phyloP scores from a whole-genome alignment of 2,329 filamentous ascomycete genomes.

The Xylaria sp. region DNA sequence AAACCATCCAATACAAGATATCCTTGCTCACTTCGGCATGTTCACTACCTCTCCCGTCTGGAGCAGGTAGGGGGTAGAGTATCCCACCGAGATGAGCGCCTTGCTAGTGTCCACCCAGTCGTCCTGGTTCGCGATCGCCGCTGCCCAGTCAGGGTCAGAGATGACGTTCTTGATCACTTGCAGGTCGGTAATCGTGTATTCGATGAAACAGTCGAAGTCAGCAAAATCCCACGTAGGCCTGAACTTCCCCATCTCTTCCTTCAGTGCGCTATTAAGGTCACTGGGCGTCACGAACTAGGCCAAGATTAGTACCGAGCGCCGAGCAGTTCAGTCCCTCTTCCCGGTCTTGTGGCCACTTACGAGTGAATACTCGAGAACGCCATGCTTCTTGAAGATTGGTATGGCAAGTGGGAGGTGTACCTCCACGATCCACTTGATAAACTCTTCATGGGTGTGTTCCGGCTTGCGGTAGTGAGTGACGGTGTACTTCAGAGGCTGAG shows the following conservation, averaged over 20 bases:
- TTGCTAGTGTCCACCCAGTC: slow-evolving; percentile 46
- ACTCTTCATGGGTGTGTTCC: slow-evolving; percentile 48
- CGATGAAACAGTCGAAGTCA: slow-evolving; percentile 48
- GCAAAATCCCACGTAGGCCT: slow-evolving; percentile 39
- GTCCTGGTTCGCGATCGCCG: slow-evolving; percentile 45
- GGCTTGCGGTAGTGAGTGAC: slow-evolving; percentile 47
- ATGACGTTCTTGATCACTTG: slow-evolving; percentile 41
- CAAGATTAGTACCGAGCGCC: not conserved
- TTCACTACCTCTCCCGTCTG: slow-evolving; percentile 46
- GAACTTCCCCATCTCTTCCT: slow-evolving; percentile 35
- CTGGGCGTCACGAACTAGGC: slow-evolving; percentile 42
- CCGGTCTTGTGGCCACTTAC: slow-evolving; percentile 34
- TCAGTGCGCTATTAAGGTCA: slow-evolving; percentile 40
- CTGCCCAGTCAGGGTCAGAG: slow-evolving; percentile 45
- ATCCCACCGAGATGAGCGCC: slow-evolving; percentile 45
- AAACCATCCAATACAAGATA: not conserved
- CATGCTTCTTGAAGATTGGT: slow-evolving; percentile 46
- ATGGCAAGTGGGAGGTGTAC: slow-evolving; percentile 47
- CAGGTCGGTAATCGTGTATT: slow-evolving; percentile 44
- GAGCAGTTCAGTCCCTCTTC: not conserved
- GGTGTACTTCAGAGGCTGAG: slow-evolving; percentile 43
- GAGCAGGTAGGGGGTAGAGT: slow-evolving; percentile 45
- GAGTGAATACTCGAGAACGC: slow-evolving; percentile 44
- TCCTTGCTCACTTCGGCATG: slow-evolving; percentile 22
- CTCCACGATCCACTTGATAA: slow-evolving; percentile 50